Conservation (phyloP, 2,329 filamentous ascomycete genomes). For the Ilyonectria mors-panacis region DNA sequence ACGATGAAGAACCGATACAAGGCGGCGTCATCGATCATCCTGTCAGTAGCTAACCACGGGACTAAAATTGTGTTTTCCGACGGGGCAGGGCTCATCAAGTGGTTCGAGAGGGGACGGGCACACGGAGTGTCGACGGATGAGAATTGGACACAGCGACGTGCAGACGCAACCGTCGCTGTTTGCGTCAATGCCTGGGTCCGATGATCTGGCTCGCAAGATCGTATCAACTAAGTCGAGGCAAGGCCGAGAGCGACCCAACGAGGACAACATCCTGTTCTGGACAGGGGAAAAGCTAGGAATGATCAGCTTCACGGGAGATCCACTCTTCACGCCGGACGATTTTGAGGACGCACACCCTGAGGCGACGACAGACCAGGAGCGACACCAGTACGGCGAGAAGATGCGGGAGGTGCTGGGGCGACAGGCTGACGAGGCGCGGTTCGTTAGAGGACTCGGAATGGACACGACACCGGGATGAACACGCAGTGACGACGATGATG, state of each 20-base stretch:
- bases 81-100: slow-evolving; percentile 86
- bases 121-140: slow-evolving; percentile 69
- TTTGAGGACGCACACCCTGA: slow-evolving; percentile 67
- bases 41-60: slow-evolving; percentile 87
- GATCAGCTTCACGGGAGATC: slow-evolving; percentile 71
- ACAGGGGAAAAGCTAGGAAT: slow-evolving; percentile 88
- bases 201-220: slow-evolving; percentile 86
- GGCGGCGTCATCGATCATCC: slow-evolving; percentile 82
- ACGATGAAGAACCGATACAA: slow-evolving; percentile 86
- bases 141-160: slow-evolving; percentile 69
- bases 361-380: slow-evolving; percentile 65
- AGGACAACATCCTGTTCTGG: slow-evolving; percentile 86
- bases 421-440: slow-evolving; percentile 85
- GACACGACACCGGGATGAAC: slow-evolving; percentile 17
- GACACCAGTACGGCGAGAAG: slow-evolving; percentile 73
- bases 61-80: slow-evolving; percentile 87
- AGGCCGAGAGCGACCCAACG: slow-evolving; percentile 56
- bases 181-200: slow-evolving; percentile 66
- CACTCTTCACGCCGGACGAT: slow-evolving; percentile 64
- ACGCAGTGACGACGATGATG: slow-evolving; percentile 2
- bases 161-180: slow-evolving; percentile 65
- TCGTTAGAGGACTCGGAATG: slow-evolving; percentile 75
- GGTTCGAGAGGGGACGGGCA: slow-evolving; percentile 91
- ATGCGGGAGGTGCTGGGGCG: slow-evolving; percentile 83
- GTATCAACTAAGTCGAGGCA: slow-evolving; percentile 69